These are phyloP conservation scores for Talaromyces stipitatus DNA, from an alignment of 495 filamentous ascomycete genomes.

Conservation along the genomic window DNA sequence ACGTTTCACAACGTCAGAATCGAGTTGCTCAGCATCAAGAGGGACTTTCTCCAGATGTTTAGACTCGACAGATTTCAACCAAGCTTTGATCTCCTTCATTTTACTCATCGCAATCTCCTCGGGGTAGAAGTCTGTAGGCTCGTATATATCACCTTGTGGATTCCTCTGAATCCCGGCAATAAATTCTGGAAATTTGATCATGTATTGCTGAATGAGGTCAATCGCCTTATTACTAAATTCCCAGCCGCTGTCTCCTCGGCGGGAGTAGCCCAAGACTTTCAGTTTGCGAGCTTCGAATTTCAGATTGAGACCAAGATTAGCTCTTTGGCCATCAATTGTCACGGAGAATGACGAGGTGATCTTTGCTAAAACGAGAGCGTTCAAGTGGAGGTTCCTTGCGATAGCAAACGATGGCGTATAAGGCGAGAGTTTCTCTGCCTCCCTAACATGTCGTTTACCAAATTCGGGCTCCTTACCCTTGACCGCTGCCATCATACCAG, in stretches of 20 bases:
- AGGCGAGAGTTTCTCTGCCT: conserved; percentile 56
- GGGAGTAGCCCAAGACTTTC: conserved; percentile 94
- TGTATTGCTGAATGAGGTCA: conserved; percentile 74
- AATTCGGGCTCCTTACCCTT: conserved; percentile 73
- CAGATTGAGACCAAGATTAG: conserved; percentile 90
- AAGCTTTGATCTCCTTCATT: conserved; percentile 75
- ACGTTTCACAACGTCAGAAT: conserved; percentile 75
- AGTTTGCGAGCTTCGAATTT: conserved; percentile 94
- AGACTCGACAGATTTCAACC: conserved; percentile 83
- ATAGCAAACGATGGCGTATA: conserved; percentile 86
- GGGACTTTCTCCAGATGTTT: conserved; percentile 91
- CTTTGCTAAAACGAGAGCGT: conserved; percentile 85
- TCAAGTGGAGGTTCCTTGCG: conserved; percentile 70
- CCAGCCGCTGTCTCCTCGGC: conserved; percentile 77
- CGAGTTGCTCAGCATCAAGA: conserved; percentile 89
- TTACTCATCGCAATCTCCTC: conserved; percentile 55
- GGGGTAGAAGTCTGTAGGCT: conserved; percentile 81
- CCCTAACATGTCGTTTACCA: conserved; percentile 58
- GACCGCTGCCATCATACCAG: conserved; percentile 63
- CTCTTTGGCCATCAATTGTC: conserved; percentile 61
- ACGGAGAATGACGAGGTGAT: conserved; percentile 91
- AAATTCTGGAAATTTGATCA: conserved; percentile 91
- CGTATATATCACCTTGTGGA: conserved; percentile 62
- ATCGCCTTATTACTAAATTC: conserved; percentile 88
- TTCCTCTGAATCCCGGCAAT: conserved; percentile 77